Evolutionary conservation across 305 asterid genomes (phyloP), one percentile per base, ranked within the genome.

Genomic region (Fraxinus albicans): DNA sequence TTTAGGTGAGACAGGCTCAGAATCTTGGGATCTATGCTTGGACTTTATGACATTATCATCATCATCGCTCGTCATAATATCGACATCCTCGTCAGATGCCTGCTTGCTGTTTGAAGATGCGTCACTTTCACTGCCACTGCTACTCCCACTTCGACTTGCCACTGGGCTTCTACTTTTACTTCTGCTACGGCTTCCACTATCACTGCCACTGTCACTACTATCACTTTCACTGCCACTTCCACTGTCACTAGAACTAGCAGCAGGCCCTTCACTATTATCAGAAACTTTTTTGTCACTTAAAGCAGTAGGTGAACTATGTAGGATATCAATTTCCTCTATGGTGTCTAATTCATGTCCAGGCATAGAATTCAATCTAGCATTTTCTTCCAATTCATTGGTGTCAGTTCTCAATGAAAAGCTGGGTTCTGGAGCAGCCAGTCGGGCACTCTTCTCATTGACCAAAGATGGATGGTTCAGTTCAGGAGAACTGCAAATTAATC

Each of bases 81-180:
- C 95, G 8, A 95, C 98, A 77, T 97, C 98, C 89, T 92, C 98
- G 84, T 97, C 99, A 86, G 99, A 92, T 85, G 95, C 94, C 89
- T 95, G 98, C 88, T 93, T 95, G 89, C 99, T 94, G 89, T 93
- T 94, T 79, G 93, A 87, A 87, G 98, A 92, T 84, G 94, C 95
- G 86, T 94, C 98, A 50, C 94, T 93, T 72, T 92, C 98, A 84
- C 97, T 90, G 83, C 91, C 98, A 82, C 98, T 95, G 86, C 98
- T 92, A 88, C 97, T 94, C 77, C 89, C 91, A 84, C 94, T 90
- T 73, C 89, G 90, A 90, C 94, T 94, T 78, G 90, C 92, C 72
- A 82, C 92, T n/a, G 91, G 93, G 87, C 97, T 94, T 89, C 85
- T 89, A 83, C 96, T 92, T 86, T 85, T 91, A 83, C 93, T 92